Percentiles rank a stretch among this genome's conserved stretches.
phyloP scores from a whole-genome alignment of 2,329 filamentous ascomycete genomes.

The Cladosporium phlei region DNA sequence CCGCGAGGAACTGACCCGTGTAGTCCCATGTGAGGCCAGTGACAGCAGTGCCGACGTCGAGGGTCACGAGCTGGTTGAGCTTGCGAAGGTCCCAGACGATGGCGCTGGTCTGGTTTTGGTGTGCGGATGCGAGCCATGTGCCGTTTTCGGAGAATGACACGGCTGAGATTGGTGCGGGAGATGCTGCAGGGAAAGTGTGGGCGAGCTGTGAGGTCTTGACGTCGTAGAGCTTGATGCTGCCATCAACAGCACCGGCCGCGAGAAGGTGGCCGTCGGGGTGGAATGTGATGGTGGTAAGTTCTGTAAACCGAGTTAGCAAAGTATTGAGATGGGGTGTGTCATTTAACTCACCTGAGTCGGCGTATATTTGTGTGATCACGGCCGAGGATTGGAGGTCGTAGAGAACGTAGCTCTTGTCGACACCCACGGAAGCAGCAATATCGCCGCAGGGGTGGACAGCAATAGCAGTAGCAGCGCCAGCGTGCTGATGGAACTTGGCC shows the following conservation, averaged over 20 bases:
- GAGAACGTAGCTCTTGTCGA: conserved; percentile 87
- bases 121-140: conserved; percentile 84
- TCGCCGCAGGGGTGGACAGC: conserved; percentile 77
- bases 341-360: conserved; percentile 61
- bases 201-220: conserved; percentile 73
- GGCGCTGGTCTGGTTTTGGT: conserved; percentile 70
- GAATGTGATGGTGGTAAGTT: conserved; percentile 73
- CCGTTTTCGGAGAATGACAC: conserved; percentile 93
- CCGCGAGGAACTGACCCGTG: conserved; percentile 86
- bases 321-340: conserved; percentile 5
- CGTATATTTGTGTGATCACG: conserved; percentile 72
- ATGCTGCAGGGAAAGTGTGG: conserved; percentile 59
- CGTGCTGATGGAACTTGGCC: conserved; percentile 71
- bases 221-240: conserved; percentile 84
- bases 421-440: conserved; percentile 79
- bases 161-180: conserved; percentile 62
- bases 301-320: conserved; percentile 41
- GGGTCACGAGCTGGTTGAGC: conserved; percentile 71
- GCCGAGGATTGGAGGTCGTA: conserved; percentile 70
- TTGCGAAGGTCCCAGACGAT: conserved; percentile 92
- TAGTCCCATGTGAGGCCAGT: conserved; percentile 84
- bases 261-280: conserved; percentile 96
- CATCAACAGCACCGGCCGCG: conserved; percentile 72
- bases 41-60: conserved; percentile 77
- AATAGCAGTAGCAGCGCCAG: conserved; percentile 71